A percentile compares a stretch with the other conserved stretches of the same genome.
These are phyloP conservation scores for Xylaria cubensis DNA, from an alignment of 495 filamentous ascomycete species.

Conservation along the genomic window DNA sequence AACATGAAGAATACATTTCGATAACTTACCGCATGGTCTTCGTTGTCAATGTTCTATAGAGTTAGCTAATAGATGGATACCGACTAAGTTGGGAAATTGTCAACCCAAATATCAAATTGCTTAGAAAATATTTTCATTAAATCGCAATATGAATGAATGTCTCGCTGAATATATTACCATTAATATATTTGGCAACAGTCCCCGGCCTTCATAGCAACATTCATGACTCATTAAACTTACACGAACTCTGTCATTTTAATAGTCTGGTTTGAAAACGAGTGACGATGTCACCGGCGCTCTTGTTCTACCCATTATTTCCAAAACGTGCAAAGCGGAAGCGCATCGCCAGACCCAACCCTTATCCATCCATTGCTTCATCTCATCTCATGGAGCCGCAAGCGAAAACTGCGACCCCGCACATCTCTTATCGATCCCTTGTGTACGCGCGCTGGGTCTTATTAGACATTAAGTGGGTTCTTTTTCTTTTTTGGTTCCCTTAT, in stretches of 20 bases:
- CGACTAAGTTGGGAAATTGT: no score
- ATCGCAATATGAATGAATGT: background rate
- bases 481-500: background rate
- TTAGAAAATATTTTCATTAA: no score
- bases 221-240: background rate
- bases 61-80: no score
- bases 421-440: background rate
- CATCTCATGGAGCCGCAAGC: background rate
- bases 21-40: background rate
- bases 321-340: background rate
- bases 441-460: conserved; percentile 32
- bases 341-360: background rate
- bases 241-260: background rate
- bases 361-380: conserved; percentile 10
- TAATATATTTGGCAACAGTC: background rate
- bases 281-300: conserved; percentile 1
- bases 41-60: no score
- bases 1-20: background rate
- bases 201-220: background rate
- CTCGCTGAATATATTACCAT: background rate
- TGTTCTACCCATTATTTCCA: conserved; percentile 13
- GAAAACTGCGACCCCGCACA: background rate
- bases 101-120: no score
- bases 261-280: conserved; percentile 5
- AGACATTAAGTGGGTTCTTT: conserved; percentile 37